phyloP scores from a whole-genome alignment of 768 basidiomycete species.

The Russula brevipes region DNA sequence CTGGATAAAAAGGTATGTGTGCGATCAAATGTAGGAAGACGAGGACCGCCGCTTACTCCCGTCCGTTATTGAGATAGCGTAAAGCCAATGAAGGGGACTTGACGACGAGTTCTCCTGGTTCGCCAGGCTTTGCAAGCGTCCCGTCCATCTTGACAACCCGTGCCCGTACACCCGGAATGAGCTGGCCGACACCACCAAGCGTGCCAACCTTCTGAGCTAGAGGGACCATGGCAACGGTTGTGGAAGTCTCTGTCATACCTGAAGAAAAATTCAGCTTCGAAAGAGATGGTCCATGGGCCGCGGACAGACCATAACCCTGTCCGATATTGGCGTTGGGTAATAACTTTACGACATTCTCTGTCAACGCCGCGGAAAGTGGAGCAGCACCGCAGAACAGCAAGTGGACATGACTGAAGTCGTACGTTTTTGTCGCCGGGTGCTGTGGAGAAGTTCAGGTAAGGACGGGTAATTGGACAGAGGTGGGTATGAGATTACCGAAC shows the following conservation, averaged over 20 bases:
- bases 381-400: conserved; percentile 34
- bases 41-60: conserved; percentile 45
- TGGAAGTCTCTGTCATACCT: conserved; percentile 70
- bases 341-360: conserved; percentile 41
- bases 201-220: conserved; percentile 43
- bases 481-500: conserved; percentile 13
- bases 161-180: conserved; percentile 50
- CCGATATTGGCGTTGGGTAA: conserved; percentile 54
- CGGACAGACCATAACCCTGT: conserved; percentile 50
- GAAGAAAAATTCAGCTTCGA: background rate
- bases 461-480: background rate
- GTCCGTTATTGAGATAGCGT: conserved; percentile 46
- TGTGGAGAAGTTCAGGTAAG: conserved; percentile 3
- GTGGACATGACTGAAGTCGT: conserved; percentile 30
- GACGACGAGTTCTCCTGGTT: conserved; percentile 55
- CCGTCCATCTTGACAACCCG: conserved; percentile 53
- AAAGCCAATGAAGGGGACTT: conserved; percentile 38
- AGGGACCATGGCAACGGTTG: conserved; percentile 48
- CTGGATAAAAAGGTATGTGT: conserved; percentile 32
- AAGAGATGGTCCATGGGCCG: background rate
- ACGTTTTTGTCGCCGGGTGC: conserved; percentile 32
- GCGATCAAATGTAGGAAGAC: background rate
- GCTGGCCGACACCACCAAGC: conserved; percentile 43
- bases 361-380: conserved; percentile 34
- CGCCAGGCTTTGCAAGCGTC: conserved; percentile 45